Evolutionary conservation across 495 filamentous ascomycete genomes (phyloP).

Genomic region (Tuber aestivum): DNA sequence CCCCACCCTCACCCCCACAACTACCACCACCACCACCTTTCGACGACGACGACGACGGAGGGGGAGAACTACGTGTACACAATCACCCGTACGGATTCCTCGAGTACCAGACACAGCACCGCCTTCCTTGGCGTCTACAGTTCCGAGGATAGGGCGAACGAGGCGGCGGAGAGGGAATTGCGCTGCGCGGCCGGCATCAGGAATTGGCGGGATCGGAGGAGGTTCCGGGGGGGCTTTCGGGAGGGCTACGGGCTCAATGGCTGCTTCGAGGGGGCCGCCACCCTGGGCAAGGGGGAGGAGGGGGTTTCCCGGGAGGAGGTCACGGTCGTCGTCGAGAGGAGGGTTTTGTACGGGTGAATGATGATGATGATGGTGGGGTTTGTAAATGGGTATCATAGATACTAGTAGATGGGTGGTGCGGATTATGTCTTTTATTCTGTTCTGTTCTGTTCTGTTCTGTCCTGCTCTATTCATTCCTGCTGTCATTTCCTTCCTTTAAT

Average conservation of each 20-base stretch:
- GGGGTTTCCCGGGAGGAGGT: constrained; percentile 10
- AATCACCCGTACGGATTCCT: neutral
- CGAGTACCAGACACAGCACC: neutral
- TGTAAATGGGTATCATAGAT: neutral
- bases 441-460: too few relatives aligned
- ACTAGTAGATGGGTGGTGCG: neutral
- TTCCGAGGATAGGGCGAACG: constrained; percentile 33
- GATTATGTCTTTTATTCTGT: neutral
- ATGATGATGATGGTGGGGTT: too few relatives aligned
- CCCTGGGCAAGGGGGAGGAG: constrained; percentile 17
- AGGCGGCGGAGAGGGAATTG: constrained; percentile 31
- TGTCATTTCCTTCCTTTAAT: neutral
- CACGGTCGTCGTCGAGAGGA: constrained; percentile 29
- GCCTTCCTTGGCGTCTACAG: constrained; percentile 26
- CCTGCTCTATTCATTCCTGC: neutral
- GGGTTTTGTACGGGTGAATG: constrained; percentile 19
- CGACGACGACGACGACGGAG: neutral
- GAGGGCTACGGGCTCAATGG: constrained; percentile 35
- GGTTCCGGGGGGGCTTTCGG: constrained; percentile 34
- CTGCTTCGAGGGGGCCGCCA: constrained; percentile 31
- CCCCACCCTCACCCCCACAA: neutral
- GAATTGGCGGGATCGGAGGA: constrained; percentile 36
- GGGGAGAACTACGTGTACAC: neutral
- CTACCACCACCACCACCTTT: neutral
- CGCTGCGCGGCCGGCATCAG: constrained; percentile 34